Base-by-base conservation (phyloP, 495 filamentous ascomycete genomes). In the Aspergillus incahuasiensis region DNA sequence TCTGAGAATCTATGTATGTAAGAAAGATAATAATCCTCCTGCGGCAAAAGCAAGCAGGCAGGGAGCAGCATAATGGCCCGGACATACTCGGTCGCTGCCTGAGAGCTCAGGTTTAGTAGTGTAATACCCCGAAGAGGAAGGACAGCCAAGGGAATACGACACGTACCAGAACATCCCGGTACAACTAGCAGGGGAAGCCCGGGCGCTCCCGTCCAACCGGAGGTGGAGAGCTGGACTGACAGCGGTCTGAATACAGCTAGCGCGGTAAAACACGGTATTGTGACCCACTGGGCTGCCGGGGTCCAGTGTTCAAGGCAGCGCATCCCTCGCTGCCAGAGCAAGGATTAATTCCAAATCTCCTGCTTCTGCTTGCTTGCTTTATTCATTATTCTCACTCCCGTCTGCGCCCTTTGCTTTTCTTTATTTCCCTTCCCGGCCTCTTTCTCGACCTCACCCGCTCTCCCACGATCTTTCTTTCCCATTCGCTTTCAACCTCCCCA, bases 161-260 rank as follows among this genome's bases (percentile, higher is more conserved):
- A 18, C 5, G 45, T 48, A 34, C 6, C 11, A 19, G 7, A 48
- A 48, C 24, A 48, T 40, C 48, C 48, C 48, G 48, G 48, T 40
- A 48, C 53, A n/a, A 19, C 34, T 41, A 48, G 35, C 53, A 42
- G 45, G 44, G 49, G 35, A n/a, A 6, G 12, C 53, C 38, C 35
- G 45, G 35, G 21, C 24, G 0, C 3, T 6, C 5, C 1, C 13
- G 18, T 5, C 53, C 53, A 55, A 55, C 40, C 6, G 15, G 24
- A 15, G 7, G 15, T 20, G 2, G 7, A n/a, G 11, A 34, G 16
- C 9, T 0, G 15, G 9, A 1, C 8, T 44, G 51, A 44, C 51
- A 34, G 51, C 39, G 13, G 24, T 8, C 13, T 16, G 18, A 19
- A 48, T 40, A 47, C 44, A 9, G 22, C 24, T 35, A 42, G 30